Percentiles rank a stretch among this genome's conserved stretches.
Evolutionary conservation across 306 rosid species (phyloP).

Genomic region (Rosa persica): DNA sequence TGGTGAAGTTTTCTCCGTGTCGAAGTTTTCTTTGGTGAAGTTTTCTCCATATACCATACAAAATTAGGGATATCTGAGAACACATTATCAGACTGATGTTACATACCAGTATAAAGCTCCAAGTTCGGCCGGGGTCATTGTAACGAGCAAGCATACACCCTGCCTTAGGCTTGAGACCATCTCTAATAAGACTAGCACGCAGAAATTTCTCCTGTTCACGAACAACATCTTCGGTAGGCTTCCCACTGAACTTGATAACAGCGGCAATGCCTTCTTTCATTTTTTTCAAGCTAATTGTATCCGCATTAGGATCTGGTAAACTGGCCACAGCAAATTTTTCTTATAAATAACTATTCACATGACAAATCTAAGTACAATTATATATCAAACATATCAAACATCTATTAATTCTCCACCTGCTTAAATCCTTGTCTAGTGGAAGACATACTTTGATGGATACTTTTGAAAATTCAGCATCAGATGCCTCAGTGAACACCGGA

Average conservation of each 20-base stretch:
- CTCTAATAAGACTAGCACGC: conserved; percentile 47
- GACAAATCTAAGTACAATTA: not conserved
- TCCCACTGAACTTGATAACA: conserved; percentile 80
- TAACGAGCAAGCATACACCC: conserved; percentile 95
- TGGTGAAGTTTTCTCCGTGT: not conserved
- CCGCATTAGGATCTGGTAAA: conserved; percentile 79
- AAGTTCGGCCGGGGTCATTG: conserved; percentile 90
- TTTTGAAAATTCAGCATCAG: conserved; percentile 48
- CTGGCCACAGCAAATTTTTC: conserved; percentile 37
- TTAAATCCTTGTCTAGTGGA: conserved; percentile 67
- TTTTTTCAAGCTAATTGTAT: conserved; percentile 58
- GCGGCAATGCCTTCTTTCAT: conserved; percentile 79
- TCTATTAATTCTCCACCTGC: conserved; percentile 38
- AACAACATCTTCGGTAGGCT: conserved; percentile 57
- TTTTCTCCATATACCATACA: not conserved
- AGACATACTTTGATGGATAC: conserved; percentile 87
- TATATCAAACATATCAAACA: not conserved
- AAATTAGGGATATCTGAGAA: not conserved
- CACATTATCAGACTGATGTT: not conserved
- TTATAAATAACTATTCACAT: not conserved
- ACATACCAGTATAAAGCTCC: conserved; percentile 73
- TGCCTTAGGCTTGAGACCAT: conserved; percentile 63
- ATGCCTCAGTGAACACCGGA: conserved; percentile 85
- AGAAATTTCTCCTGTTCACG: conserved; percentile 52
- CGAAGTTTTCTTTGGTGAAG: not conserved